A percentile compares a stretch with the other conserved stretches of the same genome.
Evolutionary conservation across 768 basidiomycete genomes (phyloP).

Genomic region (Suillus spraguei): DNA sequence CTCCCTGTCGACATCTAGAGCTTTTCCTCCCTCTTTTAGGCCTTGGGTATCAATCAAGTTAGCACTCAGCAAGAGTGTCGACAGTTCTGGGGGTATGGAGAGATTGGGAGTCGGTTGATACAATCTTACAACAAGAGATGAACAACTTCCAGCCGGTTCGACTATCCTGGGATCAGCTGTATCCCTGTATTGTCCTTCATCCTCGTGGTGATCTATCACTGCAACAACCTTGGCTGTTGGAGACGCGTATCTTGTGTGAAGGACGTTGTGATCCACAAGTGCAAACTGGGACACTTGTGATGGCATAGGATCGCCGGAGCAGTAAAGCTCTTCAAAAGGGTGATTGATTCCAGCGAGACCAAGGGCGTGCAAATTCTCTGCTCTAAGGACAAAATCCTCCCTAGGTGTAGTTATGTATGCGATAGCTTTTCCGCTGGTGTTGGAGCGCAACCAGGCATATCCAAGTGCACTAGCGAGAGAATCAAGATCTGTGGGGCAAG

Average conservation of each 20-base stretch:
- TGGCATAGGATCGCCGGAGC: constrained; percentile 59
- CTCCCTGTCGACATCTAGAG: constrained; percentile 59
- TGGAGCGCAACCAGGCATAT: constrained; percentile 74
- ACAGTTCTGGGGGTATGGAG: constrained; percentile 57
- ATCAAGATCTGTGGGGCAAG: constrained; percentile 72
- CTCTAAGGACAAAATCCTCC: constrained; percentile 73
- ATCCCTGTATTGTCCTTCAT: constrained; percentile 69
- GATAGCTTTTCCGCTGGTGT: constrained; percentile 54
- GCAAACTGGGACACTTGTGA: constrained; percentile 57
- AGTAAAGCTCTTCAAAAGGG: constrained; percentile 56
- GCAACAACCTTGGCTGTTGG: constrained; percentile 60
- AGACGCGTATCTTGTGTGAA: constrained; percentile 46
- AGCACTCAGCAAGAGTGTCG: constrained; percentile 76
- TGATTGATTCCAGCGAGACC: neutral
- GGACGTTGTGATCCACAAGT: constrained; percentile 90
- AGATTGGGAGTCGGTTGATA: constrained; percentile 19
- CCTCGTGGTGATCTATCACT: constrained; percentile 90
- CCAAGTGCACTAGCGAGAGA: constrained; percentile 84
- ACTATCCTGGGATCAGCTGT: constrained; percentile 71
- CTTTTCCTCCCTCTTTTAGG: constrained; percentile 79
- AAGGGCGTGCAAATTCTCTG: constrained; percentile 24
- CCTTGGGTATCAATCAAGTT: constrained; percentile 89
- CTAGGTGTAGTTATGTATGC: constrained; percentile 73
- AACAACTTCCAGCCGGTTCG: constrained; percentile 73
- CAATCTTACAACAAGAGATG: constrained; percentile 59